Evolutionary conservation across 352 stramenopile species (phyloP), one percentile per base, ranked within the genome.

Genomic region (Phytopythium litorale): DNA sequence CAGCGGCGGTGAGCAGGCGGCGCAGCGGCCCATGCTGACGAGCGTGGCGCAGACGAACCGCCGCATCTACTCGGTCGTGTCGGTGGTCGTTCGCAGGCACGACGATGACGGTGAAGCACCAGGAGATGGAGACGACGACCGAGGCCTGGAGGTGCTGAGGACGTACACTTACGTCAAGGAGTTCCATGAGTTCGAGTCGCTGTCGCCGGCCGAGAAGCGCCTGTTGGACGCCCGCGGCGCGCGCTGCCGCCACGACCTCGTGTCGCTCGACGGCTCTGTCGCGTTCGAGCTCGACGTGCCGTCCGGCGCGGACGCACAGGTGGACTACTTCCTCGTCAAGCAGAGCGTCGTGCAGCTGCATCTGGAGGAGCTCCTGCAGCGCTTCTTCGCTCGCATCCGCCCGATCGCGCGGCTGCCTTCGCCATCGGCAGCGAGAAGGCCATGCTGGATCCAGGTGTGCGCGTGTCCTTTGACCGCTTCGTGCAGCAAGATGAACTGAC

Each of bases 241-340:
- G 12, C 56, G 66, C 3, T 79, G 75, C 21, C 76, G 75, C 16
- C 84, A 78, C 56, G 81, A 88, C 54, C 32, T 90, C 30, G 51
- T 78, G 4, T 77, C 81, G 3, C 64, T 71, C 19, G 81, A 90
- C 56, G 78, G 81, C 8, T 84, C 68, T 52, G 49, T 86, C 2
- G 66, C 56, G 25, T 49, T 90, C 30, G 75, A 88, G 48, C 62
- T 90, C 37, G 76, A 84, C 18, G 70, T 90, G 0, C 81, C 81
- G 1, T 30, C 63, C 0, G 70, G 76, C 0, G 75, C 75, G 11
- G 77, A 90, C 56, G 72, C 78, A 42, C 66, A 79, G 48, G 74
- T 74, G 57, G 78, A 88, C 62, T 88, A 86, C 62, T 90, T 79
- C 38, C 64, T 88, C 45, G 75, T 88, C 48, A 87, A 85, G 68